Conservation (phyloP, 495 filamentous ascomycete genomes). For the Podospora australis region DNA sequence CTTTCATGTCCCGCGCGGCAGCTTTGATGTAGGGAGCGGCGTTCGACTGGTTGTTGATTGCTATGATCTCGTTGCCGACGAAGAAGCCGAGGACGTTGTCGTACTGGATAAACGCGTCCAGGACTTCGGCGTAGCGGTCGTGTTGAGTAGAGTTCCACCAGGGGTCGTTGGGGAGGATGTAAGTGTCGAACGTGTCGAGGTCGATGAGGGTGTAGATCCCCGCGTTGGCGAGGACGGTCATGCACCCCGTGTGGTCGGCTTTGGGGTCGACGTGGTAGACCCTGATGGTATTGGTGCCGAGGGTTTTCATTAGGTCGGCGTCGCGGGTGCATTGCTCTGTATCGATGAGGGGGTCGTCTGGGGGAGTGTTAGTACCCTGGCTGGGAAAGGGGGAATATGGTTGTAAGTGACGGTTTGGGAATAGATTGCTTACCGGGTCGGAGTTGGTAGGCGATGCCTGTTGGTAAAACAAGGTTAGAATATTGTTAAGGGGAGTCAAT, state of each 20-base stretch:
- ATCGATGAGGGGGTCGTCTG: constrained; percentile 68
- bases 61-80: constrained; percentile 81
- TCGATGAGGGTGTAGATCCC: constrained; percentile 82
- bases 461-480: too few species aligned
- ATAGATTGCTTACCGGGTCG: constrained; percentile 9
- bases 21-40: constrained; percentile 80
- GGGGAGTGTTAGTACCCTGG: not conserved
- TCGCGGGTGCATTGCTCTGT: constrained; percentile 72
- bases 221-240: constrained; percentile 58
- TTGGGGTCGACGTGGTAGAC: constrained; percentile 79
- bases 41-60: constrained; percentile 49
- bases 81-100: constrained; percentile 79
- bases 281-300: constrained; percentile 80
- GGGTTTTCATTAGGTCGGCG: constrained; percentile 66
- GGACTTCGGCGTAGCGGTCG: constrained; percentile 58
- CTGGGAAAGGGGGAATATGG: too few species aligned
- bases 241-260: constrained; percentile 64
- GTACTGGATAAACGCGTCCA: constrained; percentile 73
- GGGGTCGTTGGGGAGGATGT: constrained; percentile 73
- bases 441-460: constrained; percentile 24
- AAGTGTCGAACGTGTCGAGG: constrained; percentile 75
- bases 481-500: too few species aligned
- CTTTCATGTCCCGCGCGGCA: constrained; percentile 73
- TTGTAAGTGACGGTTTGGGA: not conserved
- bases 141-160: constrained; percentile 43